Evolutionary conservation across 1,284 basidiomycete genomes (phyloP).

Genomic region (Chalciporus piperatoides): DNA sequence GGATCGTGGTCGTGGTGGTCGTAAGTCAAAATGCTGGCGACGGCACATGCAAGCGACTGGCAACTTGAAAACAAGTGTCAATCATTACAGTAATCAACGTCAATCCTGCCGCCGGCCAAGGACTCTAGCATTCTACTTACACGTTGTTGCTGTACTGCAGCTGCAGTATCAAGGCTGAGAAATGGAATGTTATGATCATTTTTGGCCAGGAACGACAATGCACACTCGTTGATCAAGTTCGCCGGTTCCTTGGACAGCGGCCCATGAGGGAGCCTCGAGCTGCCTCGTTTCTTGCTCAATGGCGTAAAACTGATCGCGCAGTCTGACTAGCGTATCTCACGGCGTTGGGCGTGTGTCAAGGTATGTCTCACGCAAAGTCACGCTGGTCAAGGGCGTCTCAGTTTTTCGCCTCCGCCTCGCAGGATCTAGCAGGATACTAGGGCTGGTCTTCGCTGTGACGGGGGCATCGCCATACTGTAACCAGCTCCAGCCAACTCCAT

Average conservation of each 20-base stretch:
- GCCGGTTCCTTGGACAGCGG: conserved; percentile 2
- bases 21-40: too few species aligned
- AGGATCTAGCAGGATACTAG: neutral
- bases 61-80: too few species aligned
- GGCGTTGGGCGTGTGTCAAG: conserved; percentile 16
- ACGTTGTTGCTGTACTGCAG: too few species aligned
- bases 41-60: too few species aligned
- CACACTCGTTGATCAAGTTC: neutral
- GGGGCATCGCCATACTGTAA: neutral
- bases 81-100: too few species aligned
- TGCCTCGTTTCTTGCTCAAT: conserved; percentile 25
- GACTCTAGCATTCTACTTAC: too few species aligned
- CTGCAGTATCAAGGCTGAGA: too few species aligned
- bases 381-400: neutral
- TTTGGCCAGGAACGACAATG: neutral
- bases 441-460: neutral
- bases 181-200: too few species aligned
- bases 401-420: neutral
- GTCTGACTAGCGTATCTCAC: conserved; percentile 18
- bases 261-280: conserved; percentile 22
- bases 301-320: conserved; percentile 24
- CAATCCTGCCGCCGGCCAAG: too few species aligned
- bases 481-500: neutral
- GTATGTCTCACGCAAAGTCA: too few species aligned
- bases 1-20: too few species aligned